A percentile compares a stretch with the other conserved stretches of the same genome.
These are phyloP conservation scores for Euphorbia peplus DNA, from an alignment of 345 rosid species.

Conservation along the genomic window DNA sequence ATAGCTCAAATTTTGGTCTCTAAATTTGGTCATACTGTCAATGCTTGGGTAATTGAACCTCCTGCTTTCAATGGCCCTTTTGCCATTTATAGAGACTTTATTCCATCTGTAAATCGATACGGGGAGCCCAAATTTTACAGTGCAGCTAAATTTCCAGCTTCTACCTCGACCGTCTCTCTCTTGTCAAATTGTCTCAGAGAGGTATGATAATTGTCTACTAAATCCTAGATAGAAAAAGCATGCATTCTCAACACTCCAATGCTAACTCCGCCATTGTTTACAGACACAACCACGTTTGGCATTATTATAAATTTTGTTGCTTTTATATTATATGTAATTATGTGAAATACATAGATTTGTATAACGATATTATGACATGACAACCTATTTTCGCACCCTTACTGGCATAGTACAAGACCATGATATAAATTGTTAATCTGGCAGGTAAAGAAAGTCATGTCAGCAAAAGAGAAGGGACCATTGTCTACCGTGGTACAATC, in stretches of 20 bases:
- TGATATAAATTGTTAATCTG: slow-evolving; percentile 3
- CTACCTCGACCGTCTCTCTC: slow-evolving; percentile 55
- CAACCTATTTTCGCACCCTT: too few relatives aligned
- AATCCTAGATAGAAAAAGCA: too few relatives aligned
- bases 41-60: slow-evolving; percentile 79
- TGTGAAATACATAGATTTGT: too few relatives aligned
- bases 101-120: slow-evolving; percentile 49
- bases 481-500: slow-evolving; percentile 12
- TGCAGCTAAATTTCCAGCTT: slow-evolving; percentile 60
- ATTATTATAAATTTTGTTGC: too few relatives aligned
- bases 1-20: slow-evolving; percentile 70
- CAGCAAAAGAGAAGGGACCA: slow-evolving; percentile 22
- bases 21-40: slow-evolving; percentile 57
- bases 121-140: slow-evolving; percentile 68
- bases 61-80: slow-evolving; percentile 65
- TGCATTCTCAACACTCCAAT: too few relatives aligned
- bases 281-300: too few relatives aligned
- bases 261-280: too few relatives aligned
- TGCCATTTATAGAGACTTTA: slow-evolving; percentile 67
- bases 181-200: slow-evolving; percentile 53
- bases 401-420: too few relatives aligned
- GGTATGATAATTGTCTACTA: slow-evolving; percentile 28
- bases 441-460: slow-evolving; percentile 43
- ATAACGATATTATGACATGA: too few relatives aligned
- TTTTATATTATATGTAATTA: too few relatives aligned